Evolutionary conservation across 2,329 filamentous ascomycete genomes (phyloP).

Genomic region (Penicillium sumatraense): DNA sequence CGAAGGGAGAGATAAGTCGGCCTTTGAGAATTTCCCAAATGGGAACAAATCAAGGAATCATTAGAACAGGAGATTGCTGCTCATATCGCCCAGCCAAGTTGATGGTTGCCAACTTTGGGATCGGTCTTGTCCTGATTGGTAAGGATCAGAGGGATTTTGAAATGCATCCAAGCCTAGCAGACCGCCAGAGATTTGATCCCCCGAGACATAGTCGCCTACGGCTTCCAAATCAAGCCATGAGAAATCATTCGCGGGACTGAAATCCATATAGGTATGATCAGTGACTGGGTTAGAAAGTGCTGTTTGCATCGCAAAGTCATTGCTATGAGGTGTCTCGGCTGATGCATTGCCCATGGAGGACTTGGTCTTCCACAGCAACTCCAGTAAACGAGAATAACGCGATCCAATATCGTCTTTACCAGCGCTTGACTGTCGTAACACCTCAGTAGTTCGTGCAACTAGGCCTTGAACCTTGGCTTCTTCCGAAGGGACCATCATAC

Average conservation of each 20-base stretch:
- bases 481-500: slow-evolving; percentile 61
- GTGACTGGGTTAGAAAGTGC: slow-evolving; percentile 38
- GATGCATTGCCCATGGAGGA: slow-evolving; percentile 31
- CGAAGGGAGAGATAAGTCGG: neutral
- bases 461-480: slow-evolving; percentile 61
- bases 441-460: slow-evolving; percentile 62
- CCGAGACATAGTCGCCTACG: slow-evolving; percentile 61
- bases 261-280: slow-evolving; percentile 44
- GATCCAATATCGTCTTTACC: slow-evolving; percentile 64
- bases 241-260: slow-evolving; percentile 60
- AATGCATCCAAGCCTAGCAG: slow-evolving; percentile 43
- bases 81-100: slow-evolving; percentile 48
- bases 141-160: slow-evolving; percentile 36
- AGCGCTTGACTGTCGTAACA: slow-evolving; percentile 62
- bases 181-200: slow-evolving; percentile 45
- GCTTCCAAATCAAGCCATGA: slow-evolving; percentile 66
- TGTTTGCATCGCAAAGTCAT: slow-evolving; percentile 37
- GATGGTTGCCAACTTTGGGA: slow-evolving; percentile 43
- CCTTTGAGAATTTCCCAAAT: slow-evolving; percentile 4
- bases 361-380: slow-evolving; percentile 62
- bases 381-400: slow-evolving; percentile 64
- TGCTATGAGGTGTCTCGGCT: slow-evolving; percentile 34
- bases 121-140: slow-evolving; percentile 35
- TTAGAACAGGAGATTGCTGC: slow-evolving; percentile 41
- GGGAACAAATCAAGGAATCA: neutral